Evolutionary conservation across 768 basidiomycete genomes (phyloP), one percentile per base, ranked within the genome.

Genomic region (Xerocomus brunneocitrinus): DNA sequence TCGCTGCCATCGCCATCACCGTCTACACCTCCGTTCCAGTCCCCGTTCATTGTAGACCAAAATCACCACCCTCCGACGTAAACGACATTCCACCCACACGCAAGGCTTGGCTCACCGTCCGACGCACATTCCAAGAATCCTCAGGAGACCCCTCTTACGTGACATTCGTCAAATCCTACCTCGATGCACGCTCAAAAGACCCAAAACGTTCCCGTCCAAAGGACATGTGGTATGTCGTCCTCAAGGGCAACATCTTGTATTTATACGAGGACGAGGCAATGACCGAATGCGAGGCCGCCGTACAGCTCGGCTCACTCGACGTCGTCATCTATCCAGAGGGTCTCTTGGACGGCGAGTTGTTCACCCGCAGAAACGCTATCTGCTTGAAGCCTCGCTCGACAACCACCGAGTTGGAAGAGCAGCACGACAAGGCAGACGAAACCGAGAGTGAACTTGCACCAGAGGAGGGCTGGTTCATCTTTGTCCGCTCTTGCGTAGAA

Each of bases 221-320:
- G 72, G 95, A 97, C 67, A 86, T 81, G 80, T 97, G 90, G 85
- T 97, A 86, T 67, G 89, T 87, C 49, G 91, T 87, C 7, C 78
- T 98, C 67, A 98, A 98, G 76, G 91, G 89, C 41, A 87, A 83
- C 62, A 85, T 95, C 36, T 73, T 98, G 30, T 98, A 92, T 71
- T 74, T 98, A 22, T 98, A 97, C 72, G 93, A 95, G 69, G 90
- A 95, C 70, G 93, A 97, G 71, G 78, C 76, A 14, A 90, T 91
- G 85, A 80, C 80, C 49, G 95, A 98, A 60, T 94, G 91, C 71
- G 87, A 87, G 64, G 92, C 87, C 4, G 95, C 86, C n/a, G 79
- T 98, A 41, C 89, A 95, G 66, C 74, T 98, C 51, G 78, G 87
- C 49, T 76, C 84, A 14, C 88, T 93, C 67, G 80, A 87, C 48